A percentile compares a stretch with the other conserved stretches of the same genome.
phyloP scores from a whole-genome alignment of 164 flowering plant species.

The Taxillus chinensis region DNA sequence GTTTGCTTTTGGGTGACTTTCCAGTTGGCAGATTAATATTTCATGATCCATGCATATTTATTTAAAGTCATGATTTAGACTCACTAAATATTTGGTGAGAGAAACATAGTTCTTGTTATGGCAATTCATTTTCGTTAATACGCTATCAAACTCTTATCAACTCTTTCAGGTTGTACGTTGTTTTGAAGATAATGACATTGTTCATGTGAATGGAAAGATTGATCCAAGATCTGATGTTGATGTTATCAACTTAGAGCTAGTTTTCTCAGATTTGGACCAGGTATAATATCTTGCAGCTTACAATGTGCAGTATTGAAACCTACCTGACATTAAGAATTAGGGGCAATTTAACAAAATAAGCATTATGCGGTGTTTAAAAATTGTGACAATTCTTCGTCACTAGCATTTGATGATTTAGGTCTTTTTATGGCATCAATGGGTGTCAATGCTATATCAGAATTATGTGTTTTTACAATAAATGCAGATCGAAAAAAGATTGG shows the following conservation, averaged over 20 bases:
- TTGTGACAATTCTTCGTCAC: no score
- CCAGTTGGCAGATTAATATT: no score
- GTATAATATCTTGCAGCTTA: slow-evolving; percentile 26
- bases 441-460: slow-evolving; percentile 15
- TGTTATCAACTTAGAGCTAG: slow-evolving; percentile 86
- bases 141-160: background rate
- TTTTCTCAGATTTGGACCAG: slow-evolving; percentile 95
- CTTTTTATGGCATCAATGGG: background rate
- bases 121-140: no score
- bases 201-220: slow-evolving; percentile 93
- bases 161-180: slow-evolving; percentile 82
- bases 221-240: slow-evolving; percentile 95
- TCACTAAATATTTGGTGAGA: no score
- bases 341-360: no score
- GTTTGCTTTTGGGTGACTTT: no score
- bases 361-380: no score
- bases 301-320: background rate
- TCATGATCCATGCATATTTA: no score
- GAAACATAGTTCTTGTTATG: no score
- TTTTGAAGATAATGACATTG: slow-evolving; percentile 93
- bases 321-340: no score
- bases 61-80: no score
- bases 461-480: slow-evolving; percentile 28
- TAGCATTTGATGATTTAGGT: no score
- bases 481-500: slow-evolving; percentile 97